A percentile compares a stretch with the other conserved stretches of the same genome.
phyloP scores from a whole-genome alignment of 768 basidiomycete genomes.

The Lactarius hengduanensis region DNA sequence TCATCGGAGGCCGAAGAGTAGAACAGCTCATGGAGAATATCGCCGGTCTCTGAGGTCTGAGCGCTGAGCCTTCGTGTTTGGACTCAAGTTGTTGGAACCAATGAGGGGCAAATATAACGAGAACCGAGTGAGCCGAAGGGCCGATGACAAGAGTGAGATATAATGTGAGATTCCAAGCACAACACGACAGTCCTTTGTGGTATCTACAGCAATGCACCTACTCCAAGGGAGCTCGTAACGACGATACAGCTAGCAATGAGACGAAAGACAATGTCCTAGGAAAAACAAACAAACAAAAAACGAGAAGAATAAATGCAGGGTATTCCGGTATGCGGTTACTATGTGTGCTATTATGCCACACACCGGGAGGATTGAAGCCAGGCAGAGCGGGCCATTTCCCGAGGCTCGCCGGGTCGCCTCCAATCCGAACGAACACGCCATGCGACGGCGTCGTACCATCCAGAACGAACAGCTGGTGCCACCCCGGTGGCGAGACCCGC shows the following conservation, averaged over 20 bases:
- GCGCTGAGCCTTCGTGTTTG: no score
- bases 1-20: slow-evolving; percentile 43
- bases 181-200: not conserved
- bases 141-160: no score
- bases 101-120: no score
- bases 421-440: not conserved
- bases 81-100: no score
- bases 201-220: not conserved
- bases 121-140: no score
- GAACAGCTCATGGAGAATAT: slow-evolving; percentile 34
- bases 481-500: slow-evolving; percentile 52
- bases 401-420: slow-evolving; percentile 34
- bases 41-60: no score
- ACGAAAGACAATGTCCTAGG: not conserved
- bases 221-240: not conserved
- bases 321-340: not conserved
- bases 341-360: slow-evolving; percentile 33
- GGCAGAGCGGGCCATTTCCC: slow-evolving; percentile 73
- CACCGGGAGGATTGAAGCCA: slow-evolving; percentile 65
- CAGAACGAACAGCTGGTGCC: not conserved
- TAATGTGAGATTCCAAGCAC: no score
- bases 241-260: not conserved
- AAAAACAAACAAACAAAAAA: no score
- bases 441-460: not conserved
- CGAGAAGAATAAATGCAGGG: not conserved